Conservation (phyloP, 1,284 basidiomycete species). For the Puccinia horiana region DNA sequence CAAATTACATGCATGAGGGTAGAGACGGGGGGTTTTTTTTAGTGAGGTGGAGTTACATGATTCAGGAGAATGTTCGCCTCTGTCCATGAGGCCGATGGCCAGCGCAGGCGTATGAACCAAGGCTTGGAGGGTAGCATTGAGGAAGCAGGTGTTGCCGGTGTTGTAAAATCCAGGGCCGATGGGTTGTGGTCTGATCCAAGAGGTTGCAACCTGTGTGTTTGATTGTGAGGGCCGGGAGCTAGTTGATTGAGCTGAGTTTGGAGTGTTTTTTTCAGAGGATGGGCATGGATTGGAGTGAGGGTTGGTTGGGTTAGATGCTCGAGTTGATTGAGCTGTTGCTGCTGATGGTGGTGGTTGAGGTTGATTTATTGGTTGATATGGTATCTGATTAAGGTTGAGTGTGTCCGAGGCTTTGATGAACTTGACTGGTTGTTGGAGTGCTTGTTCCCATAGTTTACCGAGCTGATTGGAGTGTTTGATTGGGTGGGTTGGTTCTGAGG, state of each 20-base stretch:
- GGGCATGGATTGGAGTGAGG: background rate
- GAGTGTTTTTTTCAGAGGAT: background rate
- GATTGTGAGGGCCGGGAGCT: background rate
- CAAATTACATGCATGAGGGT: background rate
- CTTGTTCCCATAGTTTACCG: constrained; percentile 34
- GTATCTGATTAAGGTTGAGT: constrained; percentile 8
- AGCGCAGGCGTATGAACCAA: constrained; percentile 91
- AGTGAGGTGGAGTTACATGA: constrained; percentile 65
- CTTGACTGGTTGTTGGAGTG: constrained; percentile 25
- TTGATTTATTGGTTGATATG: constrained; percentile 31
- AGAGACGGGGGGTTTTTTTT: constrained; percentile 54
- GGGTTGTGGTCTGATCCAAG: constrained; percentile 46
- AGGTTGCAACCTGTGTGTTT: constrained; percentile 17
- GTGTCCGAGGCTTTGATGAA: constrained; percentile 2
- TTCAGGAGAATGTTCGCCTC: constrained; percentile 63
- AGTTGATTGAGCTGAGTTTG: background rate
- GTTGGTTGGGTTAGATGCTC: constrained; percentile 1
- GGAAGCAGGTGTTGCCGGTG: constrained; percentile 93
- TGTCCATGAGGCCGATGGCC: constrained; percentile 67
- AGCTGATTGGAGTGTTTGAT: background rate
- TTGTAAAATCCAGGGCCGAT: constrained; percentile 76
- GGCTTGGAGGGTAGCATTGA: constrained; percentile 93
- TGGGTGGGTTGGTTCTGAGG: background rate
- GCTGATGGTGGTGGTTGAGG: background rate
- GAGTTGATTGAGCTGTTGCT: background rate